phyloP scores from a whole-genome alignment of 1,284 basidiomycete species.

The Melampsora abietis-canadensis region DNA sequence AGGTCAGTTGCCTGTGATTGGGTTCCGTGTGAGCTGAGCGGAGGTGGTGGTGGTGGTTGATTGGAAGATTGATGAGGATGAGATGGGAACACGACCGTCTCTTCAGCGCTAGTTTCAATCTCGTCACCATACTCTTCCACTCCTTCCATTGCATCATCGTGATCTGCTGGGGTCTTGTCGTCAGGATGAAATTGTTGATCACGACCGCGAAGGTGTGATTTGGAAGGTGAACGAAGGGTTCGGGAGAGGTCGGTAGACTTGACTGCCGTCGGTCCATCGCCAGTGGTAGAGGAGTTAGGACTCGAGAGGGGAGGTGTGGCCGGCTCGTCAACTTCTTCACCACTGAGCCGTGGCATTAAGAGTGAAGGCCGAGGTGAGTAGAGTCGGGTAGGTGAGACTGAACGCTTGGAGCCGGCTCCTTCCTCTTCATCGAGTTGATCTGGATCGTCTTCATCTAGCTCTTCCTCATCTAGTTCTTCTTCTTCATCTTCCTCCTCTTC shows the following conservation, averaged over 20 bases:
- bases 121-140: slow-evolving; percentile 1
- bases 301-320: slow-evolving; percentile 32
- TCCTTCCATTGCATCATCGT: background rate
- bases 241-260: slow-evolving; percentile 20
- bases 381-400: background rate
- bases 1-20: too few relatives aligned
- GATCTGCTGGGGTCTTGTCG: slow-evolving; percentile 5
- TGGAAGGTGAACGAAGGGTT: slow-evolving; percentile 22
- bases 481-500: slow-evolving; percentile 45
- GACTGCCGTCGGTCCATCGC: slow-evolving; percentile 21
- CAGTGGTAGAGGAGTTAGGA: slow-evolving; percentile 27
- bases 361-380: slow-evolving; percentile 15
- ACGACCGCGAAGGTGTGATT: slow-evolving; percentile 1
- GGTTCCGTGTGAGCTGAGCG: background rate
- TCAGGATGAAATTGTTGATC: slow-evolving; percentile 6
- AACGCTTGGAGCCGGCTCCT: background rate
- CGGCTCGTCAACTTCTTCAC: background rate
- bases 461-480: slow-evolving; percentile 46
- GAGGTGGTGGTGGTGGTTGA: background rate
- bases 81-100: background rate
- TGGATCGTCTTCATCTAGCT: slow-evolving; percentile 46
- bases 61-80: background rate
- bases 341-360: background rate
- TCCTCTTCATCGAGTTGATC: slow-evolving; percentile 45
- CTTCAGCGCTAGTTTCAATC: background rate